Base-by-base conservation (phyloP, 2,329 filamentous ascomycete genomes). In the Fonsecaea multimorphosa region DNA sequence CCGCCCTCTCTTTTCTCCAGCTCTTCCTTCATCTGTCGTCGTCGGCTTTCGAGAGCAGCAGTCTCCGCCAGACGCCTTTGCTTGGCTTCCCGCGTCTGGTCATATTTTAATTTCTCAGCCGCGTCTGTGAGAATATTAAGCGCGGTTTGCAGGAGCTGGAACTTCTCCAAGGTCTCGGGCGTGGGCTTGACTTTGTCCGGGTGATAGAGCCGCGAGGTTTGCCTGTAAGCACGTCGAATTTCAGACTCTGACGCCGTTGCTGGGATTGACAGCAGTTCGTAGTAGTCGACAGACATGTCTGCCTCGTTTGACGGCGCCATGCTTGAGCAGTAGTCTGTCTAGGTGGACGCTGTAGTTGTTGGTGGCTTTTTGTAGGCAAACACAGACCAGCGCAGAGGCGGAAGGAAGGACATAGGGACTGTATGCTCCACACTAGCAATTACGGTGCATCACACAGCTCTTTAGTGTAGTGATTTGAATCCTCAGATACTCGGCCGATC, bases 121-220 rank as follows among this genome's bases (percentile, higher is more conserved):
- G 87, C 79, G 69, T 93, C 89, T 31, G 87, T 86, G 2, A 98
- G 86, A 1, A 97, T 86, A 78, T 96, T 92, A 75, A 92, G 88
- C n/a, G 92, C 93, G 68, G 91, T 90, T 74, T 93, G 91, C 64
- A 96, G 88, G 1, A 91, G 83, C 77, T 97, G 91, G 82, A 96
- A 98, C 74, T 91, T 91, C 63, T 89, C 88, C 53, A 91, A 84
- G 71, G 95, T 92, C 72, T 80, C 80, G 4, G 80, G 78, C 3
- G 90, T 92, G 40, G 84, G 81, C 69, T 89, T 86, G 62, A 93
- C 89, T 80, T 97, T 97, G 84, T 98, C 94, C 0, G 94, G 94
- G 77, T 98, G 94, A 81, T 93, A 92, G 74, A 92, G 92, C n/a
- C 97, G 83, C 2, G 92, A 92, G 32, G 89, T 89, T 73, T 91